Conservation (phyloP, 2,329 filamentous ascomycete species). For the Emergomyces africanus region DNA sequence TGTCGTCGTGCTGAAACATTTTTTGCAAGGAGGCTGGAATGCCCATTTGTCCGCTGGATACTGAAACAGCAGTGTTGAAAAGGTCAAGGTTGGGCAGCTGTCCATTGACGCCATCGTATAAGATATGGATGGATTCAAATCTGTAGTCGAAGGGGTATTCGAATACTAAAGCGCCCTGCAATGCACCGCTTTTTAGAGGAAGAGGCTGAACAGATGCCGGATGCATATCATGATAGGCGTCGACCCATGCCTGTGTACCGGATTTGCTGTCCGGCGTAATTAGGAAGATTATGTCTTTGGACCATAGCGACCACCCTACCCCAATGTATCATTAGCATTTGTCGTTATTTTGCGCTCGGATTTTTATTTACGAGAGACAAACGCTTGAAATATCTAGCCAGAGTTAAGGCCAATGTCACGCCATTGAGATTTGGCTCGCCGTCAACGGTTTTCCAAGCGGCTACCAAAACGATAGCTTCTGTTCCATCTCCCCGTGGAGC, state of each 20-base stretch:
- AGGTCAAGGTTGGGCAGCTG: constrained; percentile 92
- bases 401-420: constrained; percentile 69
- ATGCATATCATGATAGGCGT: constrained; percentile 91
- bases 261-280: constrained; percentile 79
- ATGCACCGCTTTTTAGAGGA: constrained; percentile 78
- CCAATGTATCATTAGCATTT: not conserved
- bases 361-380: constrained; percentile 10
- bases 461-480: constrained; percentile 87
- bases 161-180: constrained; percentile 86
- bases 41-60: constrained; percentile 85
- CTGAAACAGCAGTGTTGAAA: constrained; percentile 82
- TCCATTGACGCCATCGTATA: constrained; percentile 93
- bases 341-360: not conserved
- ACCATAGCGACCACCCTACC: constrained; percentile 87
- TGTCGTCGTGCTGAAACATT: constrained; percentile 65
- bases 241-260: constrained; percentile 91
- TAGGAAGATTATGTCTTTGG: constrained; percentile 92
- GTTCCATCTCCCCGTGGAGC: constrained; percentile 92
- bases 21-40: constrained; percentile 73
- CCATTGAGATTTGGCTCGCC: constrained; percentile 73
- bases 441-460: constrained; percentile 74
- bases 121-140: constrained; percentile 79
- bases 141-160: constrained; percentile 78
- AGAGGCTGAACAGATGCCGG: constrained; percentile 57
- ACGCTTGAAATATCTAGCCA: constrained; percentile 91